Base-by-base conservation (phyloP, 768 basidiomycete species). In the Artomyces pyxidatus region DNA sequence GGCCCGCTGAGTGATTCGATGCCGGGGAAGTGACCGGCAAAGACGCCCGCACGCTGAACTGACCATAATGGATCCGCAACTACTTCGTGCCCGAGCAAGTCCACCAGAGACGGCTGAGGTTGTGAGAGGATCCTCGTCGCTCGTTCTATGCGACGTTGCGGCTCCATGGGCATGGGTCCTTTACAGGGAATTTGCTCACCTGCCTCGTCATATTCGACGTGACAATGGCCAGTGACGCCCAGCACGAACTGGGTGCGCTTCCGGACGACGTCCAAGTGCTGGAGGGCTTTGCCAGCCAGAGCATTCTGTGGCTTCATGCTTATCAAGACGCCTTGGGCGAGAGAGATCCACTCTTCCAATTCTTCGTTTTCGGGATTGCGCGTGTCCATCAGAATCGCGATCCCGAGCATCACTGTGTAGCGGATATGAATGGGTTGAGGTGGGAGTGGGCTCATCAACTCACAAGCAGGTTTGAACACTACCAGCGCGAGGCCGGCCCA, bases 351-450 rank as follows among this genome's bases (percentile, higher is more conserved):
- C 30, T 59, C 60, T 42, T 58, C 59, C 2, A 61, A 41, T 46
- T 60, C 59, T 41, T 61, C 55, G 22, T 53, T 58, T 37, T 53
- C 49, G 16, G 51, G 41, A 27, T 50, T 49, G 11, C 49, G 39
- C 8, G 60, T 21, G 17, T 61, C 58, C 57, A 61, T 59, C n/a
- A 61, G 48, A 30, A 61, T 54, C 21, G 59, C 60, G 23, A 61
- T 46, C 10, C 58, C 57, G 22, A 61, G 51, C 37, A 42, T 49
- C 47, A 61, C 59, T 61, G 47, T 6, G 38, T 5, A 23, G n/a
- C n/a, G n/a, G n/a, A n/a, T n/a, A n/a, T n/a, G n/a, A n/a, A n/a
- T n/a, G n/a, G n/a, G n/a, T n/a, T n/a, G n/a, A n/a, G n/a, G n/a
- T n/a, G n/a, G n/a, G n/a, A n/a, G n/a, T 43, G 9, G 10, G 22